Evolutionary conservation across 192 early-diverging fungal genomes (phyloP).

Genomic region (Coemansia sp.): DNA sequence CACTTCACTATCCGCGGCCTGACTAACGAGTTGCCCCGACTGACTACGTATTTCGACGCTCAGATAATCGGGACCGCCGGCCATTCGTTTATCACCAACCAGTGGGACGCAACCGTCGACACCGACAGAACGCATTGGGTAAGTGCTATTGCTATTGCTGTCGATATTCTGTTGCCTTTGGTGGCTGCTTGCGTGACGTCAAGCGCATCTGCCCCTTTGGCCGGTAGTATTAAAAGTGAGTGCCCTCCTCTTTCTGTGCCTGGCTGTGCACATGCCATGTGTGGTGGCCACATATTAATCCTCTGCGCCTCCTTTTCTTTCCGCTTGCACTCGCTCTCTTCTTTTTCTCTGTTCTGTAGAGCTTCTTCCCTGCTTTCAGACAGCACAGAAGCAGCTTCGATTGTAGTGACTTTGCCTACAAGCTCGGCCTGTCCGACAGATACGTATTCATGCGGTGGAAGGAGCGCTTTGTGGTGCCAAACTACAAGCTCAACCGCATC

Average conservation of each 20-base stretch:
- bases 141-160: not conserved
- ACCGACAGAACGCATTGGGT: constrained; percentile 74
- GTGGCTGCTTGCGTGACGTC: not conserved
- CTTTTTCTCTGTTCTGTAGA: constrained; percentile 14
- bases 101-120: constrained; percentile 73
- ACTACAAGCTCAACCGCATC: constrained; percentile 71
- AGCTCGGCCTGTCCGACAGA: constrained; percentile 59
- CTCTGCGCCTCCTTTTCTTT: not conserved
- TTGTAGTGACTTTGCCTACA: constrained; percentile 37
- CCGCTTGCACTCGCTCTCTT: not conserved
- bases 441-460: constrained; percentile 85
- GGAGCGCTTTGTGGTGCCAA: constrained; percentile 82
- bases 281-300: constrained; percentile 4
- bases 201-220: not conserved
- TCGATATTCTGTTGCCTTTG: not conserved
- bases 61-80: constrained; percentile 66
- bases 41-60: constrained; percentile 77
- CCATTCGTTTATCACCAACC: constrained; percentile 69
- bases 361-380: constrained; percentile 51
- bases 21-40: constrained; percentile 66
- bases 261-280: not conserved
- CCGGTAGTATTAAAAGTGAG: too few species aligned
- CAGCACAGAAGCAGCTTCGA: constrained; percentile 45
- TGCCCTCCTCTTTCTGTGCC: too few species aligned
- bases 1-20: constrained; percentile 76